Evolutionary conservation across 2,329 filamentous ascomycete species (phyloP).

Genomic region (Apiospora saccharicola): DNA sequence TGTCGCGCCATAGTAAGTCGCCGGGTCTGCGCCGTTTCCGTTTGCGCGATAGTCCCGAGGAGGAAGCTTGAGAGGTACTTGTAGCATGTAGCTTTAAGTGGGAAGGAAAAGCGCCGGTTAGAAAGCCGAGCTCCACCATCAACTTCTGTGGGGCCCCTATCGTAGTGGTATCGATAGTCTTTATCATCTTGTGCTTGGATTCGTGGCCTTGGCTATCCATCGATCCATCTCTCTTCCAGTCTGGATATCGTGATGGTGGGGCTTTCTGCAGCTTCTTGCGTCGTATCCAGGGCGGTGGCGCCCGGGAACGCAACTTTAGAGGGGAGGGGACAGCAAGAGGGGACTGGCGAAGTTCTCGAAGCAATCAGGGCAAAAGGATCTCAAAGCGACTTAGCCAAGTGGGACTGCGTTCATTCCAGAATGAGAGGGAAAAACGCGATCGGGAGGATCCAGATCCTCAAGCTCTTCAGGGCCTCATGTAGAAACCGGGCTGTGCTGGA

Average conservation of each 20-base stretch:
- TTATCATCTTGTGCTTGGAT: constrained; percentile 1
- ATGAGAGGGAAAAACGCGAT: constrained; percentile 16
- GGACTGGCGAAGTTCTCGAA: not conserved
- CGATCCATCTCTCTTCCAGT: constrained; percentile 16
- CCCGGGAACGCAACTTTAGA: constrained; percentile 1
- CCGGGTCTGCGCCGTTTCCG: constrained; percentile 6
- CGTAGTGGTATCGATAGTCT: constrained; percentile 19
- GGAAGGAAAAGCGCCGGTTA: constrained; percentile 6
- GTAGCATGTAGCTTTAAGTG: constrained; percentile 8
- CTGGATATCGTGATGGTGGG: constrained; percentile 20
- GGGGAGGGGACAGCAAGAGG: not conserved
- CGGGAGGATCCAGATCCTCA: constrained; percentile 17
- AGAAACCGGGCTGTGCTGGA: constrained; percentile 13
- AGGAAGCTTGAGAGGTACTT: not conserved
- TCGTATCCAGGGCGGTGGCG: constrained; percentile 11
- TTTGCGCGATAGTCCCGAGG: constrained; percentile 20
- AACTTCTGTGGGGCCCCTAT: not conserved
- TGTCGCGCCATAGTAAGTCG: constrained; percentile 20
- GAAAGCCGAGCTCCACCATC: constrained; percentile 13
- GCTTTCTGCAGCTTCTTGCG: not conserved
- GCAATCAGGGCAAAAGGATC: constrained; percentile 4
- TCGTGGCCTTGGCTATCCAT: constrained; percentile 15
- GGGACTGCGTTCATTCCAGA: not conserved
- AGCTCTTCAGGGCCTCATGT: constrained; percentile 12
- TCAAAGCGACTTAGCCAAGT: constrained; percentile 21